Evolutionary conservation across 192 early-diverging fungal species (phyloP).

Genomic region (Umbelopsis sp.): DNA sequence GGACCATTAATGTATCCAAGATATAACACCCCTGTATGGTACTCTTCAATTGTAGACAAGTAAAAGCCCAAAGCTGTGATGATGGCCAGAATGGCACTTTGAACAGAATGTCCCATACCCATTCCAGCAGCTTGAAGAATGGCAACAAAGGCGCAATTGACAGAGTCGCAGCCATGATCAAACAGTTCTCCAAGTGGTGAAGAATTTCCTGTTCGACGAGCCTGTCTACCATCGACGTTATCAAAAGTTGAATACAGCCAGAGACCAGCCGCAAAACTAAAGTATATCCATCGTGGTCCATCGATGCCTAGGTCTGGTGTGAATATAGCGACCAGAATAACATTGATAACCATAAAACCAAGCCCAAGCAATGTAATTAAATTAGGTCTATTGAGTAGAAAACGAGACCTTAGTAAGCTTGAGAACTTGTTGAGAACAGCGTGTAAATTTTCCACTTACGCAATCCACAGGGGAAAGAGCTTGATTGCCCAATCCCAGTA

Average conservation of each 20-base stretch:
- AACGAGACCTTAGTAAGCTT: not conserved
- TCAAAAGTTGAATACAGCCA: constrained; percentile 92
- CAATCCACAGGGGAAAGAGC: constrained; percentile 91
- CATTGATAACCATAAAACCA: constrained; percentile 73
- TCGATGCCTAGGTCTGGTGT: constrained; percentile 68
- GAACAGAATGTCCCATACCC: constrained; percentile 71
- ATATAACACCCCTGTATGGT: constrained; percentile 85
- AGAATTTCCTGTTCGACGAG: constrained; percentile 73
- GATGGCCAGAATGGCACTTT: constrained; percentile 60
- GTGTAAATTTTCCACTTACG: constrained; percentile 56
- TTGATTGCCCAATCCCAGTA: constrained; percentile 92
- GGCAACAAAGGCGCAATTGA: constrained; percentile 79
- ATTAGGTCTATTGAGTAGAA: constrained; percentile 56
- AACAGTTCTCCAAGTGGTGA: constrained; percentile 84
- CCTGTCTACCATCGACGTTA: constrained; percentile 87
- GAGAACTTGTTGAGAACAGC: not conserved
- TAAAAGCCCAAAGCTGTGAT: constrained; percentile 78
- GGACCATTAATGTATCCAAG: constrained; percentile 85
- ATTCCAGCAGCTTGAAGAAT: constrained; percentile 75
- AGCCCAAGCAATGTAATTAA: constrained; percentile 82
- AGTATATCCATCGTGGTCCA: constrained; percentile 72
- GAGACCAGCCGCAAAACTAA: constrained; percentile 74
- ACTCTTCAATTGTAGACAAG: constrained; percentile 89
- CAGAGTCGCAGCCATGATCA: constrained; percentile 86
- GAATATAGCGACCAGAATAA: constrained; percentile 68